phyloP scores from a whole-genome alignment of 805 yeast species.

The Candida insectalens region DNA sequence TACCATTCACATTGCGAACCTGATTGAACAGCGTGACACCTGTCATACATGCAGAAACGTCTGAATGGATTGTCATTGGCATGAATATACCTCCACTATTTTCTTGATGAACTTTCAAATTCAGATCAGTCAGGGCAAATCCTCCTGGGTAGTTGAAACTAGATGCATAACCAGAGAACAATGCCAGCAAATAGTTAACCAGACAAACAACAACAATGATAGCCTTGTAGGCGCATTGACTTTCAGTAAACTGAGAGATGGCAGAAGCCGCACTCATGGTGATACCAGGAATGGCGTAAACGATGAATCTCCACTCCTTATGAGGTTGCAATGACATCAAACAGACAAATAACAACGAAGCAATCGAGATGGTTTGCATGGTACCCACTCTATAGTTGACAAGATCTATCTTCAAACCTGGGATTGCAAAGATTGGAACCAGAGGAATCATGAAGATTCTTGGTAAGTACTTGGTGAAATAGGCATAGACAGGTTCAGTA shows the following conservation, averaged over 20 bases:
- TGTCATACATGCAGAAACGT: conserved; percentile 76
- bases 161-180: conserved; percentile 51
- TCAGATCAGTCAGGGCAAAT: conserved; percentile 47
- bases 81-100: conserved; percentile 1
- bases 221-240: conserved; percentile 2
- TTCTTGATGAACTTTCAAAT: conserved; percentile 18
- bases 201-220: neutral
- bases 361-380: conserved; percentile 36
- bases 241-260: conserved; percentile 10
- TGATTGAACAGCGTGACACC: conserved; percentile 77
- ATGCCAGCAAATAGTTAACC: conserved; percentile 21
- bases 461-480: conserved; percentile 46
- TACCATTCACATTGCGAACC: conserved; percentile 25
- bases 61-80: conserved; percentile 52
- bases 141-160: conserved; percentile 88
- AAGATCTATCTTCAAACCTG: conserved; percentile 21
- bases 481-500: conserved; percentile 60
- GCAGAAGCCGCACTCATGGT: conserved; percentile 49
- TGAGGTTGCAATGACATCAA: conserved; percentile 78
- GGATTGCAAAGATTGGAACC: conserved; percentile 27
- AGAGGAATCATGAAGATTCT: conserved; percentile 38
- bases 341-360: conserved; percentile 46
- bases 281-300: conserved; percentile 64
- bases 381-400: conserved; percentile 20
- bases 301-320: conserved; percentile 88